Percentiles rank a stretch among this genome's conserved stretches.
Evolutionary conservation across 2,329 filamentous ascomycete species (phyloP).

Genomic region (Chaetoscypha palmicola): DNA sequence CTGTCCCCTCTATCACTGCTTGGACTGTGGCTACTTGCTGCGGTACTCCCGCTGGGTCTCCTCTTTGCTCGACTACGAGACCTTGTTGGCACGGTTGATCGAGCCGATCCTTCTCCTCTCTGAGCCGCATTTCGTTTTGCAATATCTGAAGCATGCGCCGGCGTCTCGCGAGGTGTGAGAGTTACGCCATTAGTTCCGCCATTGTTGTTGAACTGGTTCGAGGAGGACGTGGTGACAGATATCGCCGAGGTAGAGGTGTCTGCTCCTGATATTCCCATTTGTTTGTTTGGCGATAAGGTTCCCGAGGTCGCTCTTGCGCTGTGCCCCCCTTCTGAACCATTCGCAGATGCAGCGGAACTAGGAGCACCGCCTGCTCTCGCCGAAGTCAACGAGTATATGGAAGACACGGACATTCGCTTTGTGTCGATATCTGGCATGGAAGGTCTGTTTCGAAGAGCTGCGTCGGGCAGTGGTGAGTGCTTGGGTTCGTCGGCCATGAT

Average conservation of each 20-base stretch:
- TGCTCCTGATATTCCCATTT: slow-evolving; percentile 33
- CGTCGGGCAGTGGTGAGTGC: slow-evolving; percentile 38
- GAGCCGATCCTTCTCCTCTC: slow-evolving; percentile 26
- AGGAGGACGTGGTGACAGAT: slow-evolving; percentile 47
- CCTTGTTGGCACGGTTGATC: slow-evolving; percentile 41
- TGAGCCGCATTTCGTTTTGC: slow-evolving; percentile 28
- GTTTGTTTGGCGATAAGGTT: slow-evolving; percentile 17
- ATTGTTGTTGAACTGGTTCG: slow-evolving; percentile 35
- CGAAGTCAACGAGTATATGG: slow-evolving; percentile 63
- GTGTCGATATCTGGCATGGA: slow-evolving; percentile 46
- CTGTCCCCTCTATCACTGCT: slow-evolving; percentile 68
- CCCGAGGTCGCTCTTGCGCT: slow-evolving; percentile 20
- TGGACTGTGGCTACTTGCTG: slow-evolving; percentile 73
- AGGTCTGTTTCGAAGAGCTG: slow-evolving; percentile 38
- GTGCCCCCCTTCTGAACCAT: slow-evolving; percentile 43
- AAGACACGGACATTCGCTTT: slow-evolving; percentile 67
- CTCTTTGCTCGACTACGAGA: slow-evolving; percentile 66
- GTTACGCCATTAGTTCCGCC: slow-evolving; percentile 39
- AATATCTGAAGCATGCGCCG: slow-evolving; percentile 26
- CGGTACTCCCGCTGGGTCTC: slow-evolving; percentile 74
- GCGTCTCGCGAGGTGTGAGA: slow-evolving; percentile 33
- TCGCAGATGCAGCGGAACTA: slow-evolving; percentile 46
- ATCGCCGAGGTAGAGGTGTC: slow-evolving; percentile 46
- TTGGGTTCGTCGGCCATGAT: slow-evolving; percentile 27
- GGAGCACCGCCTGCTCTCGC: slow-evolving; percentile 39